Evolutionary conservation across 768 basidiomycete genomes (phyloP).

Genomic region (Favolaschia claudopus): DNA sequence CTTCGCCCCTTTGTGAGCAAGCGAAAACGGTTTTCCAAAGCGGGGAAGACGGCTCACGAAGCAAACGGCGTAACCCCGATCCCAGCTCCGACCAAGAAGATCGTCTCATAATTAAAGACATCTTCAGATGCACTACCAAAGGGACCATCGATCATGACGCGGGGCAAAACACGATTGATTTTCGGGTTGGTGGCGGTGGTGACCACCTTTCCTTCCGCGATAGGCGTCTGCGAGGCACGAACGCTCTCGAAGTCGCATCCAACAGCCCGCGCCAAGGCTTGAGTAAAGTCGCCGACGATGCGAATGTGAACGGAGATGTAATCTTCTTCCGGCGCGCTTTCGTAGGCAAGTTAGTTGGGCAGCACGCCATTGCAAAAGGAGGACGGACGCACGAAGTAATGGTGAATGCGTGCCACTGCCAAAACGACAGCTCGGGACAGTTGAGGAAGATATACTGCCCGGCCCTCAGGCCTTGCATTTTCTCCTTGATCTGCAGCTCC

Average conservation of each 20-base stretch:
- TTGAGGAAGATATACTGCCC: constrained; percentile 94
- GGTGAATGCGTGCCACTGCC: constrained; percentile 98
- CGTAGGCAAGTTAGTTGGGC: too few species aligned
- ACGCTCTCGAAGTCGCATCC: constrained; percentile 80
- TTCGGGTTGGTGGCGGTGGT: constrained; percentile 64
- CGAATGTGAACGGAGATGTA: constrained; percentile 95
- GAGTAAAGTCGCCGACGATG: constrained; percentile 90
- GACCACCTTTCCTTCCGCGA: constrained; percentile 65
- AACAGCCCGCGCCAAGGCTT: constrained; percentile 78
- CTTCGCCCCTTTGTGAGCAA: constrained; percentile 43
- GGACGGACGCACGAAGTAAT: constrained; percentile 69
- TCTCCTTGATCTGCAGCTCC: constrained; percentile 98
- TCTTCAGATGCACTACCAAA: constrained; percentile 94
- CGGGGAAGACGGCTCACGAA: constrained; percentile 64
- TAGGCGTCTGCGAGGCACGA: constrained; percentile 41
- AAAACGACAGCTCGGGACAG: constrained; percentile 92
- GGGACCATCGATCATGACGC: constrained; percentile 96
- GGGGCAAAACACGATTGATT: constrained; percentile 78
- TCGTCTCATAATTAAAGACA: constrained; percentile 88
- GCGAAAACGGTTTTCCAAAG: not conserved
- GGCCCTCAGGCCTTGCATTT: constrained; percentile 81
- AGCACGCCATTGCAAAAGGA: too few species aligned
- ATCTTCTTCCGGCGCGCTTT: constrained; percentile 91
- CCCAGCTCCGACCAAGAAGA: constrained; percentile 91
- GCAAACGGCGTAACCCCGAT: constrained; percentile 98